Conservation (phyloP, 2,329 filamentous ascomycete genomes). For the Colletotrichum viniferum region DNA sequence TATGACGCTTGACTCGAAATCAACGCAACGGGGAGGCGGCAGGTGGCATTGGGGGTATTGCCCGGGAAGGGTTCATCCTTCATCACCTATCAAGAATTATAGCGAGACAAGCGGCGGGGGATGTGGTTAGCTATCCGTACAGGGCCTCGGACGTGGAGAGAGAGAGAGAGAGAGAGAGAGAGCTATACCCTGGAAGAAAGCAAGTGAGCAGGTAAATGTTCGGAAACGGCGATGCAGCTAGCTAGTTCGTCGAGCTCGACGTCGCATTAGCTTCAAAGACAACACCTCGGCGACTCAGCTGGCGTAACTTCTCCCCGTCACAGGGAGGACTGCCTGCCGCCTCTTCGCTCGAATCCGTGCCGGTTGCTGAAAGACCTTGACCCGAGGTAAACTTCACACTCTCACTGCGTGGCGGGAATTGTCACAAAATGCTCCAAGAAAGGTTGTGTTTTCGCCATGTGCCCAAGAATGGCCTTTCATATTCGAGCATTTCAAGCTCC, state of each 20-base stretch:
- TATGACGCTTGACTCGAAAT: background rate
- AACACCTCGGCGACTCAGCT: background rate
- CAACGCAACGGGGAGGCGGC: background rate
- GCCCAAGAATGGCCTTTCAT: slow-evolving; percentile 19
- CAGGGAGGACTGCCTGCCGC: background rate
- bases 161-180: no score
- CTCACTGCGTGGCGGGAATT: background rate
- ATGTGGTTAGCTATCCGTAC: accelerated
- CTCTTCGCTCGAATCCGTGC: background rate
- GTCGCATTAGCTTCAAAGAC: background rate
- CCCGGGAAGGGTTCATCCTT: background rate
- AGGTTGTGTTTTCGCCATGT: background rate
- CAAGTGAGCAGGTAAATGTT: background rate
- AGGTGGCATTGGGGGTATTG: background rate
- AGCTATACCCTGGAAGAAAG: background rate
- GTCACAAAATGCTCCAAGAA: background rate
- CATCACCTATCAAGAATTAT: background rate
- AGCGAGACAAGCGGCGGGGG: background rate
- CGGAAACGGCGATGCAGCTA: background rate
- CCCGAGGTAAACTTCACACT: background rate
- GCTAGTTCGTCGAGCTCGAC: background rate
- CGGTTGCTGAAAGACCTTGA: background rate
- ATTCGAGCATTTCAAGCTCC: slow-evolving; percentile 18
- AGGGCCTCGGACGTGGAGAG: background rate
- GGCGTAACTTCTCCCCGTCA: background rate